Percentiles rank a stretch among this genome's conserved stretches.
Evolutionary conservation across 305 asterid genomes (phyloP).

Genomic region (Euphrasia arctica): DNA sequence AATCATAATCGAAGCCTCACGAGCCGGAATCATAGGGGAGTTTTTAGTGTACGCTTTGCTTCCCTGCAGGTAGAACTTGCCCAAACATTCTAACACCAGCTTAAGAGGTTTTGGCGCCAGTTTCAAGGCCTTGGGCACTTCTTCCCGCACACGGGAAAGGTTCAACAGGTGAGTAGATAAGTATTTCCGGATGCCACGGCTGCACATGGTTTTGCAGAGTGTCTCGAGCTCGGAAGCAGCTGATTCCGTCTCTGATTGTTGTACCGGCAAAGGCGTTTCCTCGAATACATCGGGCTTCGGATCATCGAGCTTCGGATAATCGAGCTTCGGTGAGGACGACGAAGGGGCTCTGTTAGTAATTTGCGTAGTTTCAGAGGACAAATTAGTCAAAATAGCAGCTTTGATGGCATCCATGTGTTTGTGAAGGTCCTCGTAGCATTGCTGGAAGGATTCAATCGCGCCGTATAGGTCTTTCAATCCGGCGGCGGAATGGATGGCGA

Average conservation of each 20-base stretch:
- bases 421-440: constrained; percentile 57
- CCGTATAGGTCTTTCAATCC: constrained; percentile 49
- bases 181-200: constrained; percentile 58
- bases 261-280: constrained; percentile 17
- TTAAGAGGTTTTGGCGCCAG: constrained; percentile 54
- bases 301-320: neutral
- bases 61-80: constrained; percentile 84
- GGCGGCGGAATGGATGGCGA: constrained; percentile 32
- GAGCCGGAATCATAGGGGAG: constrained; percentile 61
- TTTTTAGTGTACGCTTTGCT: constrained; percentile 52
- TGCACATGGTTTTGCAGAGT: constrained; percentile 57
- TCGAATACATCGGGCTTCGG: constrained; percentile 5
- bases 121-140: constrained; percentile 67
- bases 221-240: constrained; percentile 48
- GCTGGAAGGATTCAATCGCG: constrained; percentile 50
- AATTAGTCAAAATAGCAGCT: constrained; percentile 38
- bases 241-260: constrained; percentile 11
- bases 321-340: neutral
- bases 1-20: constrained; percentile 69
- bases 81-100: constrained; percentile 66
- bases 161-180: constrained; percentile 39
- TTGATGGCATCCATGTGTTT: constrained; percentile 52
- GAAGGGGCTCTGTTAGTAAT: constrained; percentile 18
- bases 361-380: constrained; percentile 29
- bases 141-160: constrained; percentile 45